phyloP scores from a whole-genome alignment of 805 yeast species.

The Kazachstania bromeliacearum region DNA sequence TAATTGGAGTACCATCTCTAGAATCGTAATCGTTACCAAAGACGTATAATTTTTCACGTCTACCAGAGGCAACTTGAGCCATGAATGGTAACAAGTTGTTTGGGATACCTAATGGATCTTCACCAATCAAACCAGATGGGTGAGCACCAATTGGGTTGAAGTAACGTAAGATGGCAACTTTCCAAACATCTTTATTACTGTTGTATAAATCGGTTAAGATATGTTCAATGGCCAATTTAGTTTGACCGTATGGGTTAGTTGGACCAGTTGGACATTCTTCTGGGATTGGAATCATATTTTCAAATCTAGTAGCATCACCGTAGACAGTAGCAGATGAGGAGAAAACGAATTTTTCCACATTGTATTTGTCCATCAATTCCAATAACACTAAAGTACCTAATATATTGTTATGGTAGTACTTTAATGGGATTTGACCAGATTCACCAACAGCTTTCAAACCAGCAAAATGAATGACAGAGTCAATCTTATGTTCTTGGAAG shows the following conservation, averaged over 20 bases:
- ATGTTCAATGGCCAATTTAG: constrained; percentile 58
- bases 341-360: constrained; percentile 53
- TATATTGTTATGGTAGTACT: constrained; percentile 61
- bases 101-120: constrained; percentile 71
- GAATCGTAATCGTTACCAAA: constrained; percentile 66
- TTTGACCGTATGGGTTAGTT: constrained; percentile 68
- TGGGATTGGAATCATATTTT: constrained; percentile 68
- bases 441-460: constrained; percentile 81
- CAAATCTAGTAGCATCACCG: constrained; percentile 69
- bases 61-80: constrained; percentile 70
- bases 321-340: constrained; percentile 78
- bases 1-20: constrained; percentile 71
- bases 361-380: constrained; percentile 38
- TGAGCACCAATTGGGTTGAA: constrained; percentile 85
- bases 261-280: constrained; percentile 70
- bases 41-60: constrained; percentile 54
- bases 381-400: constrained; percentile 53
- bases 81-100: constrained; percentile 66
- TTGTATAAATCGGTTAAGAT: constrained; percentile 45
- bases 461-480: constrained; percentile 68
- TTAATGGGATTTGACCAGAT: constrained; percentile 55
- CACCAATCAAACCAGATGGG: constrained; percentile 71
- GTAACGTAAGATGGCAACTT: constrained; percentile 58
- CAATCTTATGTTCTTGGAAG: constrained; percentile 39
- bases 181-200: constrained; percentile 36